phyloP scores from a whole-genome alignment of 2,329 filamentous ascomycete species.

The Coniochaeta hoffmannii region DNA sequence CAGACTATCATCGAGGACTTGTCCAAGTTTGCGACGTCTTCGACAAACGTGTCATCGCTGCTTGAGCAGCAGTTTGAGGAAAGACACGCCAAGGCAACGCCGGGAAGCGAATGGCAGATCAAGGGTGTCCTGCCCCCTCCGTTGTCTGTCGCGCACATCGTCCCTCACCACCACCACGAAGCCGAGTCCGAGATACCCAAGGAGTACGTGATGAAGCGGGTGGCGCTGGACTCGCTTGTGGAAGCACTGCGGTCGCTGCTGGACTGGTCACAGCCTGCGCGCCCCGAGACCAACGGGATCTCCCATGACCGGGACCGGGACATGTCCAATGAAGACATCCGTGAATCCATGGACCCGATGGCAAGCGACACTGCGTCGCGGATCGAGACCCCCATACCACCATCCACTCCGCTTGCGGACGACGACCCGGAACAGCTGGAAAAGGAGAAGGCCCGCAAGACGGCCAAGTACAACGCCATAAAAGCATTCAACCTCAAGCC shows the following conservation, averaged over 20 bases:
- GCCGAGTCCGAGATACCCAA: conserved; percentile 69
- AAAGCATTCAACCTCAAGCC: conserved; percentile 97
- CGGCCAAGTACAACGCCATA: conserved; percentile 80
- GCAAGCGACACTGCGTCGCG: conserved; percentile 53
- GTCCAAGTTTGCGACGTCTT: conserved; percentile 74
- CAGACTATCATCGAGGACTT: conserved; percentile 92
- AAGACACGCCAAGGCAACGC: conserved; percentile 53
- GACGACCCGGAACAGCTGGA: conserved; percentile 95
- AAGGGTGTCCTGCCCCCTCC: conserved; percentile 80
- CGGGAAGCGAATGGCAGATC: conserved; percentile 73
- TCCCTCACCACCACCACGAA: conserved; percentile 51
- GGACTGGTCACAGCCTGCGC: conserved; percentile 70
- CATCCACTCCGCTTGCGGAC: conserved; percentile 64
- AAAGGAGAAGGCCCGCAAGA: conserved; percentile 89
- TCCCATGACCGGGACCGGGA: conserved; percentile 43
- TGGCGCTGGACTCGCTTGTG: conserved; percentile 81
- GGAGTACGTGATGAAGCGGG: conserved; percentile 86
- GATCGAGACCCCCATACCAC: conserved; percentile 49
- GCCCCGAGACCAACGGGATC: conserved; percentile 52
- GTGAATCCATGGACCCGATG: conserved; percentile 72
- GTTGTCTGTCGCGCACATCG: conserved; percentile 71
- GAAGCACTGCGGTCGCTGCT: conserved; percentile 85
- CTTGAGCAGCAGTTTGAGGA: conserved; percentile 89
- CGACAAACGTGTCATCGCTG: conserved; percentile 64
- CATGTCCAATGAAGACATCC: conserved; percentile 44